Evolutionary conservation across 805 yeast genomes (phyloP).

Genomic region (Candida manassasensis): DNA sequence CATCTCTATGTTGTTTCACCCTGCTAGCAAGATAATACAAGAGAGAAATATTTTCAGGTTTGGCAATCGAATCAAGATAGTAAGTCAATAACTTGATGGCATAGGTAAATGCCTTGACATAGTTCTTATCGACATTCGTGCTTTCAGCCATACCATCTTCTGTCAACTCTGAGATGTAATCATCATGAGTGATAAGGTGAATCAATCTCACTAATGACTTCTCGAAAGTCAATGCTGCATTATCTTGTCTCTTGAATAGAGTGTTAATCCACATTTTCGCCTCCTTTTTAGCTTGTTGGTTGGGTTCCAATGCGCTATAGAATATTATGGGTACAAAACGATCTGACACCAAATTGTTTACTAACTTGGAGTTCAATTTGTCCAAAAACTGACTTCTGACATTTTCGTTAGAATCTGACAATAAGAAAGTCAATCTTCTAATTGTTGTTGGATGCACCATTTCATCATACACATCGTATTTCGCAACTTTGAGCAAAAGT

Average conservation of each 20-base stretch:
- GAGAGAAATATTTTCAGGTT: conserved; percentile 63
- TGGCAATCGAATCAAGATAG: conserved; percentile 56
- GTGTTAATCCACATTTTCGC: conserved; percentile 71
- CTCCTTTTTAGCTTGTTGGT: conserved; percentile 41
- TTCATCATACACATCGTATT: conserved; percentile 45
- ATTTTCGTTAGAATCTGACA: conserved; percentile 60
- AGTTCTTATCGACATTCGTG: conserved; percentile 13
- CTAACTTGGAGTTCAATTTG: conserved; percentile 47
- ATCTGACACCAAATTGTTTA: conserved; percentile 53
- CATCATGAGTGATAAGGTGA: conserved; percentile 71
- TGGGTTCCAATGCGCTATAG: conserved; percentile 76
- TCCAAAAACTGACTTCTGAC: conserved; percentile 53
- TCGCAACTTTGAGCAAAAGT: conserved; percentile 59
- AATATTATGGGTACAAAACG: conserved; percentile 64
- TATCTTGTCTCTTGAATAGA: conserved; percentile 37
- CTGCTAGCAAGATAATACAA: conserved; percentile 74
- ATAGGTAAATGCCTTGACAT: conserved; percentile 42
- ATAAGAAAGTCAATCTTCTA: conserved; percentile 48
- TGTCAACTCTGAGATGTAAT: conserved; percentile 49
- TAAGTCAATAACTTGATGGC: conserved; percentile 58
- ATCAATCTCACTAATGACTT: conserved; percentile 61
- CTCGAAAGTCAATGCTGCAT: conserved; percentile 51
- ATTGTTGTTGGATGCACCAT: conserved; percentile 51
- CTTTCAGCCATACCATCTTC: conserved; percentile 15
- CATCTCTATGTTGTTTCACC: conserved; percentile 73